A percentile compares a stretch with the other conserved stretches of the same genome.
Conservation (phyloP, 257 asterid species). For the Solanum sejunctum region DNA sequence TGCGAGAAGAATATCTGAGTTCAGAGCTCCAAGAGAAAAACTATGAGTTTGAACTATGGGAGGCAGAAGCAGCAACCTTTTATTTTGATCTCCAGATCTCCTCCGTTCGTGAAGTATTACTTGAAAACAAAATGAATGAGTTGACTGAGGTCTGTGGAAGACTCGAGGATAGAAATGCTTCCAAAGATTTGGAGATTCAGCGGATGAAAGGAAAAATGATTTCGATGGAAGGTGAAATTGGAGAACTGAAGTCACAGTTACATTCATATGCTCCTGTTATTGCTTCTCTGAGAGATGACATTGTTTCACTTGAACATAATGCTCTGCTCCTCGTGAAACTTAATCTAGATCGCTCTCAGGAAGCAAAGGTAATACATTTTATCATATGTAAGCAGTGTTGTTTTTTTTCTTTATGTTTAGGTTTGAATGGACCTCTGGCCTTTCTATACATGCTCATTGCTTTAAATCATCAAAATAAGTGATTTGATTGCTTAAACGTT, state of each 20-base stretch:
- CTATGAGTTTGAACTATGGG: conserved; percentile 69
- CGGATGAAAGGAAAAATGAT: conserved; percentile 41
- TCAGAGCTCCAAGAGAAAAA: conserved; percentile 48
- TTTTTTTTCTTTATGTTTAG: background rate
- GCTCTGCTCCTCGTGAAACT: conserved; percentile 37
- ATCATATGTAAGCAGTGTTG: background rate
- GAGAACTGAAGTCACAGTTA: conserved; percentile 42
- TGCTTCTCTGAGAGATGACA: conserved; percentile 51
- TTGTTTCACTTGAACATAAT: conserved; percentile 56
- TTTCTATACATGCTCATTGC: background rate
- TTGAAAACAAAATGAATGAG: conserved; percentile 66
- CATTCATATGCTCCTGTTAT: conserved; percentile 47
- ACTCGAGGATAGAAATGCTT: conserved; percentile 33
- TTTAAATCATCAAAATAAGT: background rate
- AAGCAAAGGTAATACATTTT: conserved; percentile 43
- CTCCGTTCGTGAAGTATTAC: conserved; percentile 47
- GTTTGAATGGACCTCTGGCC: background rate
- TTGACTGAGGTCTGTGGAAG: conserved; percentile 42
- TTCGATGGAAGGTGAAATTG: conserved; percentile 47
- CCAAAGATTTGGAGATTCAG: conserved; percentile 44
- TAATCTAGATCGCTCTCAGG: conserved; percentile 18
- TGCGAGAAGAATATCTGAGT: conserved; percentile 41
- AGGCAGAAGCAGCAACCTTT: conserved; percentile 69
- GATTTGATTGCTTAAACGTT: background rate
- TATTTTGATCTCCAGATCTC: conserved; percentile 83